Conservation (phyloP, 1,284 basidiomycete genomes). For the Butyriboletus regius region DNA sequence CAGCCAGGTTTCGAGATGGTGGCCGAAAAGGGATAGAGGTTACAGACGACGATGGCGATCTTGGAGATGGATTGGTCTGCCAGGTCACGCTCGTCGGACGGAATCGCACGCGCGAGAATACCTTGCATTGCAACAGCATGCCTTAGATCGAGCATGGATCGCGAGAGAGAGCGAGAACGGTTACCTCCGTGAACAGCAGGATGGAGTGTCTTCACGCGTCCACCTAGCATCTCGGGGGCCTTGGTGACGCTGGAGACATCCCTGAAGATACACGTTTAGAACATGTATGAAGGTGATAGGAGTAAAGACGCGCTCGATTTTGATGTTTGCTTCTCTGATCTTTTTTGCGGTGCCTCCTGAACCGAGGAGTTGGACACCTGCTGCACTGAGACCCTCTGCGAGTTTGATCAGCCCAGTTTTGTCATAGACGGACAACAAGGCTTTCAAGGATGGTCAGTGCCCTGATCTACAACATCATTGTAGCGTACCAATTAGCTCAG, state of each 20-base stretch:
- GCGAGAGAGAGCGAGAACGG: constrained; percentile 14
- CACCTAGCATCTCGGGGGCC: constrained; percentile 99
- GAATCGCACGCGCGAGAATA: constrained; percentile 82
- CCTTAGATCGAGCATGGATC: constrained; percentile 4
- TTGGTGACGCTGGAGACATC: constrained; percentile 98
- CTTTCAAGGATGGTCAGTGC: constrained; percentile 36
- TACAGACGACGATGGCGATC: constrained; percentile 95
- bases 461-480: neutral
- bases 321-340: constrained; percentile 88
- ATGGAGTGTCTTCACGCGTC: constrained; percentile 98
- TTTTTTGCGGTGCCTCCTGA: constrained; percentile 97
- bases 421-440: constrained; percentile 94
- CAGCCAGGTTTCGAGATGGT: constrained; percentile 86
- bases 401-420: constrained; percentile 88
- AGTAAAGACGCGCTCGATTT: constrained; percentile 67
- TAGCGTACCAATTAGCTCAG: constrained; percentile 25
- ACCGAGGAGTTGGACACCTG: constrained; percentile 84
- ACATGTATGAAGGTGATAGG: neutral
- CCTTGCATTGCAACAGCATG: constrained; percentile 39
- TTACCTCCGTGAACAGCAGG: constrained; percentile 94
- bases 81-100: constrained; percentile 80
- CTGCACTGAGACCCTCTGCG: constrained; percentile 72
- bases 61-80: constrained; percentile 74
- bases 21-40: constrained; percentile 93
- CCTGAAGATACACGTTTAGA: constrained; percentile 41